These are phyloP conservation scores for Fragaria iinumae DNA, from an alignment of 306 rosid genomes.

Conservation along the genomic window DNA sequence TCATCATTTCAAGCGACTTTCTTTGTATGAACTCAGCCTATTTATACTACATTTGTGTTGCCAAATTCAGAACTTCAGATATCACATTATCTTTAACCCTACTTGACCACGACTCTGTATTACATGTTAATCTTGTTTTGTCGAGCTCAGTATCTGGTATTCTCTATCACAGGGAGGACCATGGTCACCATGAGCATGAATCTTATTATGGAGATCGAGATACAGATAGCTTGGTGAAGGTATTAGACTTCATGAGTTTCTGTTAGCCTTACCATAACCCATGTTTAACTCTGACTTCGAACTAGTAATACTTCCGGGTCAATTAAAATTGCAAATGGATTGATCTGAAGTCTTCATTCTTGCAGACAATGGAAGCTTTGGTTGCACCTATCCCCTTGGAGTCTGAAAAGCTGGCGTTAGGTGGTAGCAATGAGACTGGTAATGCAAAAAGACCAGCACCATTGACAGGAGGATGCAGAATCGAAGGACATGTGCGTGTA, in stretches of 20 bases:
- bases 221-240: conserved; percentile 87
- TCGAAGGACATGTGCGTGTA: conserved; percentile 91
- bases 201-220: conserved; percentile 96
- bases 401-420: conserved; percentile 56
- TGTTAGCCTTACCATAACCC: conserved; percentile 18
- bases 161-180: conserved; percentile 64
- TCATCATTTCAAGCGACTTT: background rate
- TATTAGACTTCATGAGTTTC: conserved; percentile 28
- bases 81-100: background rate
- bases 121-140: background rate
- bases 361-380: conserved; percentile 73
- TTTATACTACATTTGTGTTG: background rate
- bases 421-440: conserved; percentile 47
- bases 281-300: conserved; percentile 16
- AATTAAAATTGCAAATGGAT: conserved; percentile 23
- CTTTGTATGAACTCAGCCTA: background rate
- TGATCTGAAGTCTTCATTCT: conserved; percentile 30
- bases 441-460: conserved; percentile 87
- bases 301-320: conserved; percentile 4
- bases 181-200: conserved; percentile 96
- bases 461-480: conserved; percentile 79
- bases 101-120: background rate
- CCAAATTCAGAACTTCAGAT: background rate
- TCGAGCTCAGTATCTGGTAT: conserved; percentile 12
- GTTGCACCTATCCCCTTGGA: conserved; percentile 58